Evolutionary conservation across 495 filamentous ascomycete genomes (phyloP).

Genomic region (Cryomyces antarcticus): DNA sequence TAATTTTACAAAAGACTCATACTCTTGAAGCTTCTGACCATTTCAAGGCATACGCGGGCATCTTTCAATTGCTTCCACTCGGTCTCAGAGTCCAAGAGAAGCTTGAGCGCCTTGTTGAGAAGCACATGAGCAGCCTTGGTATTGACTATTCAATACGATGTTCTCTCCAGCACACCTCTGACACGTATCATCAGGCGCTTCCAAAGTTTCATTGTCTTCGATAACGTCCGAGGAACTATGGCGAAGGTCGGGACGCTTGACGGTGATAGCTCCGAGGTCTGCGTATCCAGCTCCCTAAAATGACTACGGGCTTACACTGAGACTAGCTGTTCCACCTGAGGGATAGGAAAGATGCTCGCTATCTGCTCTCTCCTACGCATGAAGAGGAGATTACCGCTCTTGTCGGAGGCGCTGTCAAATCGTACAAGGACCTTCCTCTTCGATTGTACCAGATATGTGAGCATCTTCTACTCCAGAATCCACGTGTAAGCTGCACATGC

Average conservation of each 20-base stretch:
- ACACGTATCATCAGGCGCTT: constrained; percentile 33
- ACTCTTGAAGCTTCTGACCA: too few relatives aligned
- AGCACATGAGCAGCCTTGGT: constrained; percentile 47
- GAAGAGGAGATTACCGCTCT: constrained; percentile 88
- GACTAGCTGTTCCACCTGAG: constrained; percentile 48
- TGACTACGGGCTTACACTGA: too few relatives aligned
- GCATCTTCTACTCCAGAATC: constrained; percentile 21
- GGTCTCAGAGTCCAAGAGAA: constrained; percentile 80
- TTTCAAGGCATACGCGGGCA: constrained; percentile 54
- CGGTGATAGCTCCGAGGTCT: constrained; percentile 11
- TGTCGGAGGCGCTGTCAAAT: constrained; percentile 51
- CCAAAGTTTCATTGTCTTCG: constrained; percentile 71
- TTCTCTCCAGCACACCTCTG: constrained; percentile 10
- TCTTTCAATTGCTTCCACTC: constrained; percentile 88
- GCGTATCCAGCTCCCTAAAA: too few relatives aligned
- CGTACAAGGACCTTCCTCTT: constrained; percentile 71
- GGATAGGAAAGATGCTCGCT: constrained; percentile 56
- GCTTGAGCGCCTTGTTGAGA: constrained; percentile 65
- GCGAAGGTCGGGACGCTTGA: constrained; percentile 42
- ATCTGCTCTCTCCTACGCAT: constrained; percentile 78
- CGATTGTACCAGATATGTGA: constrained; percentile 63
- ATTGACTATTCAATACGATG: constrained; percentile 30
- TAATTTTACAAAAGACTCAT: constrained; percentile 21
- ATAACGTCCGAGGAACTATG: constrained; percentile 74
- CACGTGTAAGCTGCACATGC: neutral